These are phyloP conservation scores for Radiomyces spectabilis DNA, from an alignment of 192 early-diverging fungal genomes.

Conservation along the genomic window DNA sequence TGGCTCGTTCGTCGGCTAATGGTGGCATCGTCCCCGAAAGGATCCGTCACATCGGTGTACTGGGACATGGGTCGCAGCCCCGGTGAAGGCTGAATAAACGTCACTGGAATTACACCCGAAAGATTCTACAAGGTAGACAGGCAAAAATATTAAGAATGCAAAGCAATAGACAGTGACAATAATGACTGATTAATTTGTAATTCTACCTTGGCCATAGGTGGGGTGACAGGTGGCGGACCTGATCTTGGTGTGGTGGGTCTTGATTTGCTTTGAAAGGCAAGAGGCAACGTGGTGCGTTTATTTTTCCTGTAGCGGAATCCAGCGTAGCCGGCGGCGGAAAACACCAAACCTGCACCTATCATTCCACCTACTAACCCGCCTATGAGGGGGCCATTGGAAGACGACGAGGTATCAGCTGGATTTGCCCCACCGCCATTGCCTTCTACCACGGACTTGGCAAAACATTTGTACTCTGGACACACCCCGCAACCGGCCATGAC, in stretches of 20 bases:
- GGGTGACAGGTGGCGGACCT: neutral
- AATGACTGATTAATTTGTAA: neutral
- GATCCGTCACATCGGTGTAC: neutral
- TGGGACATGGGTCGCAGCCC: neutral
- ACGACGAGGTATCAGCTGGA: neutral
- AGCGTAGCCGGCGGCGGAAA: conserved; percentile 3
- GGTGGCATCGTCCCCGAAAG: conserved; percentile 1
- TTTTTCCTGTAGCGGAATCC: conserved; percentile 1
- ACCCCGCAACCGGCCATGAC: conserved; percentile 18
- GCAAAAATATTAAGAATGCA: neutral
- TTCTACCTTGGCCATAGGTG: neutral
- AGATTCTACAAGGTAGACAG: neutral
- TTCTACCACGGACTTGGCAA: too few relatives aligned
- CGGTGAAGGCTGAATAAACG: conserved; percentile 24
- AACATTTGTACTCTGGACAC: conserved; percentile 19
- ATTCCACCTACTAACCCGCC: conserved; percentile 23
- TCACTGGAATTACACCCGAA: conserved; percentile 31
- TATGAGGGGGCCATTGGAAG: conserved; percentile 5
- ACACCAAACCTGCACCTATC: conserved; percentile 8
- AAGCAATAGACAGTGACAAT: neutral
- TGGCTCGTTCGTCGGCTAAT: neutral
- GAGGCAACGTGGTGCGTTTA: neutral
- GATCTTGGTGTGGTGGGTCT: neutral
- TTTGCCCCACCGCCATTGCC: neutral
- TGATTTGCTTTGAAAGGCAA: conserved; percentile 14